phyloP scores from a whole-genome alignment of 176 grass and related monocot species.

The Cymbopogon citratus region DNA sequence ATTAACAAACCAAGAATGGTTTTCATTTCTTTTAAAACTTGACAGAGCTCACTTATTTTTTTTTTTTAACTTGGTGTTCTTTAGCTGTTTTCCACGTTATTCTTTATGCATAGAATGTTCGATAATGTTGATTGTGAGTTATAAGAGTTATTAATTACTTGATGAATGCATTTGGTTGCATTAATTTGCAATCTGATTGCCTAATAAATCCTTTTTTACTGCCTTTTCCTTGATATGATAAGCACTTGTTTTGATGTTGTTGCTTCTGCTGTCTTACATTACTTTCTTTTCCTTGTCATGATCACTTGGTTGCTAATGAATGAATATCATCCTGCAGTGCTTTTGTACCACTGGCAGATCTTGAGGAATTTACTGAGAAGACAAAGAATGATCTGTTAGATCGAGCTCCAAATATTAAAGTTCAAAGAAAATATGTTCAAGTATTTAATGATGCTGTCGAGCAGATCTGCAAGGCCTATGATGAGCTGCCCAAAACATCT shows the following conservation, averaged over 20 bases:
- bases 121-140: neutral
- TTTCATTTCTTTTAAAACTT: neutral
- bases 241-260: neutral
- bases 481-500: slow-evolving; percentile 53
- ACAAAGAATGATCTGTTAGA: slow-evolving; percentile 52
- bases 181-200: neutral
- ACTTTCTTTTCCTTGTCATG: neutral
- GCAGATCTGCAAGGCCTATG: slow-evolving; percentile 82
- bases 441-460: slow-evolving; percentile 65
- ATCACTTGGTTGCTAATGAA: slow-evolving; percentile 25
- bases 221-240: neutral
- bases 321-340: slow-evolving; percentile 53
- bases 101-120: slow-evolving; percentile 2
- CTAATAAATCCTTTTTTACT: slow-evolving; percentile 12
- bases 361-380: slow-evolving; percentile 76
- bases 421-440: slow-evolving; percentile 49
- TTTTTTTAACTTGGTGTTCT: neutral
- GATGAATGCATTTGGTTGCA: neutral
- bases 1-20: neutral
- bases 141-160: neutral
- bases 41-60: neutral
- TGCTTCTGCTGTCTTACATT: neutral
- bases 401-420: slow-evolving; percentile 55
- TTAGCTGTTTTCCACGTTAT: neutral
- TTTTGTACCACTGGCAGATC: slow-evolving; percentile 72